Evolutionary conservation across 129 eudicot genomes (phyloP).

Genomic region (Arctium lappa): DNA sequence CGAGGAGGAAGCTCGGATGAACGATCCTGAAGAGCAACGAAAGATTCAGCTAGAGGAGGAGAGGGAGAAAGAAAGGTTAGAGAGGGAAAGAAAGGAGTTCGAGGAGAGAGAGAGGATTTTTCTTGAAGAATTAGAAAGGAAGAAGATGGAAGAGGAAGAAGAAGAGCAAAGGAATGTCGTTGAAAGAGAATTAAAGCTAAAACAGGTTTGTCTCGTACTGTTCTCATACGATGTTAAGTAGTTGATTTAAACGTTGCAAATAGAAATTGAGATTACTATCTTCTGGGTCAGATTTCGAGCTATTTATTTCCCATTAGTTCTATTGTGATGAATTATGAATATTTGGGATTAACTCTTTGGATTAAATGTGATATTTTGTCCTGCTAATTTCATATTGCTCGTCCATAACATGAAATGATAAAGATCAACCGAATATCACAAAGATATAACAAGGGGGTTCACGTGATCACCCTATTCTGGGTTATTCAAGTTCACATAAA

Average conservation of each 20-base stretch:
- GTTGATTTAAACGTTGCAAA: not conserved
- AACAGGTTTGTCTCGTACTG: constrained; percentile 29
- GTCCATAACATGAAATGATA: not conserved
- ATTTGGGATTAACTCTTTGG: not conserved
- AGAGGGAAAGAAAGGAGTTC: constrained; percentile 64
- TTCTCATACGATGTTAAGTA: not conserved
- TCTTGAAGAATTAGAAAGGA: constrained; percentile 49
- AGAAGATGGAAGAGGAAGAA: constrained; percentile 41
- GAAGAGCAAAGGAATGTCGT: constrained; percentile 27
- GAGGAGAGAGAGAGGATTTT: constrained; percentile 83
- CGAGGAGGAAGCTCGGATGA: constrained; percentile 65
- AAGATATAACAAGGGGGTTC: no score
- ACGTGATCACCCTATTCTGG: no score
- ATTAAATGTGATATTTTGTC: not conserved
- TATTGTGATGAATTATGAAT: not conserved
- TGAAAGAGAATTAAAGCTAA: constrained; percentile 33
- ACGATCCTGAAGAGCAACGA: constrained; percentile 72
- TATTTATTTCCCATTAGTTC: not conserved
- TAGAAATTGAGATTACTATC: constrained; percentile 2
- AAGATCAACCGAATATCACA: not conserved
- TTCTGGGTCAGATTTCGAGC: not conserved
- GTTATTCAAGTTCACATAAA: no score
- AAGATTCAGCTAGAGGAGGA: constrained; percentile 58
- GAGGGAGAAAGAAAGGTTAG: constrained; percentile 57
- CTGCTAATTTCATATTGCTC: not conserved